phyloP scores from a whole-genome alignment of 495 filamentous ascomycete genomes.

The Friedmanniomyces endolithicus region DNA sequence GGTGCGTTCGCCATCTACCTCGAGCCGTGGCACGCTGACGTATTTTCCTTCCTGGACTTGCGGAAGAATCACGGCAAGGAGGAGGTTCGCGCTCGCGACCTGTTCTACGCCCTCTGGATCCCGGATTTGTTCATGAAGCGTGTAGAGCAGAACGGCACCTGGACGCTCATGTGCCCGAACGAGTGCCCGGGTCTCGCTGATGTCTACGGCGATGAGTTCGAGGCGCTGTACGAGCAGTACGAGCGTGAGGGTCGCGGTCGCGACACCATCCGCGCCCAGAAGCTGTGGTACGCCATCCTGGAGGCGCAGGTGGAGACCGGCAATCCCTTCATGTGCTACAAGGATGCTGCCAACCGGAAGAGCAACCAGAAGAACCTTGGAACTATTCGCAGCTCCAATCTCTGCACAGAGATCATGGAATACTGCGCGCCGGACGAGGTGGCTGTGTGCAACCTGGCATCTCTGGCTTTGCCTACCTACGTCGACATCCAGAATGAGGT shows the following conservation, averaged over 20 bases:
- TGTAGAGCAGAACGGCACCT: conserved; percentile 85
- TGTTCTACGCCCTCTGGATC: conserved; percentile 97
- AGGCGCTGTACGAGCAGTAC: conserved; percentile 86
- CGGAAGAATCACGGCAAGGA: conserved; percentile 99
- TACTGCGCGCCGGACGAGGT: conserved; percentile 96
- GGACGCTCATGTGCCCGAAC: conserved; percentile 96
- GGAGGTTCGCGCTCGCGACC: conserved; percentile 88
- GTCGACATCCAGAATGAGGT: conserved; percentile 68
- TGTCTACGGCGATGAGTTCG: conserved; percentile 94
- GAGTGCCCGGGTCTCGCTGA: conserved; percentile 91
- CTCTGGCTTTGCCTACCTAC: conserved; percentile 77
- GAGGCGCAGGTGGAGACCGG: conserved; percentile 98
- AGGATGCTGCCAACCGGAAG: conserved; percentile 94
- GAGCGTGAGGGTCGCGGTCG: conserved; percentile 82
- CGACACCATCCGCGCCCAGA: conserved; percentile 87
- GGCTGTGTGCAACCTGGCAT: conserved; percentile 95
- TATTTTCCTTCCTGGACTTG: conserved; percentile 93
- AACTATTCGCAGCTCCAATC: conserved; percentile 93
- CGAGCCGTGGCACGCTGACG: conserved; percentile 98
- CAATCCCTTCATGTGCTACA: conserved; percentile 99
- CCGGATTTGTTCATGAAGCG: conserved; percentile 99
- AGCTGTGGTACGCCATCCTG: conserved; percentile 96
- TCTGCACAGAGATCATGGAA: conserved; percentile 97
- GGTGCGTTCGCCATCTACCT: conserved; percentile 98
- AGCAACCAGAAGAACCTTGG: conserved; percentile 99